Conservation (phyloP, 2,329 filamentous ascomycete genomes). For the Sporothrix mexicana region DNA sequence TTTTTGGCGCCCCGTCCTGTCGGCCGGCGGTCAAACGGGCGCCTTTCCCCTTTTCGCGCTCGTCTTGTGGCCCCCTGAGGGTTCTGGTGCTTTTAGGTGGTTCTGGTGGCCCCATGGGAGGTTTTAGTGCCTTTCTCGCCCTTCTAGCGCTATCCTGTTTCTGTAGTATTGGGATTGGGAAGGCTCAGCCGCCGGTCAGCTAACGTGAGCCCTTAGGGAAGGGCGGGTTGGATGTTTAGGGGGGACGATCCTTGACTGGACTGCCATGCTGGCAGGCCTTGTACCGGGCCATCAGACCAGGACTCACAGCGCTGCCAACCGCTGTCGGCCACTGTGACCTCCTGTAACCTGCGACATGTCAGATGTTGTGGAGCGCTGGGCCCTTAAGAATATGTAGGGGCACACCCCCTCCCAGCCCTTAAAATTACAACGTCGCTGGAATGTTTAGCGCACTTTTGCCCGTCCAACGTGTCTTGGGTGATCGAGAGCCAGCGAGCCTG, state of each 20-base stretch:
- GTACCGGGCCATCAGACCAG: neutral
- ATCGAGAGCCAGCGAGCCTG: too few relatives aligned
- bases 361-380: neutral
- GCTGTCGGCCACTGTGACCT: neutral
- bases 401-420: conserved; percentile 5
- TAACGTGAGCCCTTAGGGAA: neutral
- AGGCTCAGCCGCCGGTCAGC: neutral
- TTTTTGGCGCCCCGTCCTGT: conserved; percentile 36
- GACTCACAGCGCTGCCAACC: neutral
- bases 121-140: conserved; percentile 25
- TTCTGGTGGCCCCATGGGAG: conserved; percentile 3
- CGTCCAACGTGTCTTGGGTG: neutral
- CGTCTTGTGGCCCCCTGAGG: conserved; percentile 24
- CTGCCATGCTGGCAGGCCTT: neutral
- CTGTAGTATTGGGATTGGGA: conserved; percentile 10
- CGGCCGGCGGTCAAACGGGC: conserved; percentile 36
- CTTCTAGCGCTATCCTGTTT: conserved; percentile 28
- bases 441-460: neutral
- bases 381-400: neutral
- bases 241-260: conserved; percentile 17
- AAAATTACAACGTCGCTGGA: conserved; percentile 20
- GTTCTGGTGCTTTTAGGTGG: conserved; percentile 13
- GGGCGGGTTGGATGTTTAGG: conserved; percentile 14
- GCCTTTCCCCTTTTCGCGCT: conserved; percentile 37
- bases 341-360: neutral